Evolutionary conservation across 495 filamentous ascomycete genomes (phyloP).

Genomic region (Penicillium atrosanguineum): DNA sequence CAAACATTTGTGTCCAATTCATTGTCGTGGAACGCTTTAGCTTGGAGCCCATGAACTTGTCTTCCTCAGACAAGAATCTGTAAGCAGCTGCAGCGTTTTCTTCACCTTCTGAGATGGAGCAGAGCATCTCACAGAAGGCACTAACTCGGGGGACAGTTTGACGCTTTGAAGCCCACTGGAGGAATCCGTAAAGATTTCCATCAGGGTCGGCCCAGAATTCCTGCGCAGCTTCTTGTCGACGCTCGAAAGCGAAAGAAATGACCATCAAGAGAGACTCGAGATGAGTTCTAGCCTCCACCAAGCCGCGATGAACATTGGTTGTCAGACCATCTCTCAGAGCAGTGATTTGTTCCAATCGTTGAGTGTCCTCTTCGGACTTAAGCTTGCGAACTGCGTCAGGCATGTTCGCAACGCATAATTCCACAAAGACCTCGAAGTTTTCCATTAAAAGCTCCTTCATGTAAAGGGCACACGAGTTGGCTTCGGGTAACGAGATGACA

Average conservation of each 20-base stretch:
- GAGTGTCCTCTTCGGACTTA: constrained; percentile 85
- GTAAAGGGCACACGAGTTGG: constrained; percentile 55
- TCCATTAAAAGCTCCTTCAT: constrained; percentile 71
- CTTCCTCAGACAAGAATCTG: constrained; percentile 85
- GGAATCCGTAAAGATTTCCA: constrained; percentile 85
- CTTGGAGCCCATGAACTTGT: constrained; percentile 65
- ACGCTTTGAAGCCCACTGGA: constrained; percentile 90
- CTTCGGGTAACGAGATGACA: constrained; percentile 59
- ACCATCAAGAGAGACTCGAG: constrained; percentile 90
- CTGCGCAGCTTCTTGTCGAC: constrained; percentile 74
- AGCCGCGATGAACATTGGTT: constrained; percentile 42
- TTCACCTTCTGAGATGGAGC: constrained; percentile 75
- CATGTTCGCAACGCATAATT: constrained; percentile 89
- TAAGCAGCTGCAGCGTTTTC: constrained; percentile 79
- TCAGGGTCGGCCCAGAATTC: constrained; percentile 88
- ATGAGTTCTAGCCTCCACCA: constrained; percentile 63
- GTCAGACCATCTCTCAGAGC: constrained; percentile 47
- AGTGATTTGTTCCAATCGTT: constrained; percentile 65
- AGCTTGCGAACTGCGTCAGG: constrained; percentile 85
- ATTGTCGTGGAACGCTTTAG: constrained; percentile 76
- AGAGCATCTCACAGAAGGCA: constrained; percentile 93
- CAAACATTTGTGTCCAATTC: constrained; percentile 90
- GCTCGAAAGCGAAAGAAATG: constrained; percentile 87
- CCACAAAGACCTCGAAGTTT: constrained; percentile 80
- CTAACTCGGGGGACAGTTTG: constrained; percentile 91